Evolutionary conservation across 805 yeast genomes (phyloP).

Genomic region (Schizosaccharomyces octosporus): DNA sequence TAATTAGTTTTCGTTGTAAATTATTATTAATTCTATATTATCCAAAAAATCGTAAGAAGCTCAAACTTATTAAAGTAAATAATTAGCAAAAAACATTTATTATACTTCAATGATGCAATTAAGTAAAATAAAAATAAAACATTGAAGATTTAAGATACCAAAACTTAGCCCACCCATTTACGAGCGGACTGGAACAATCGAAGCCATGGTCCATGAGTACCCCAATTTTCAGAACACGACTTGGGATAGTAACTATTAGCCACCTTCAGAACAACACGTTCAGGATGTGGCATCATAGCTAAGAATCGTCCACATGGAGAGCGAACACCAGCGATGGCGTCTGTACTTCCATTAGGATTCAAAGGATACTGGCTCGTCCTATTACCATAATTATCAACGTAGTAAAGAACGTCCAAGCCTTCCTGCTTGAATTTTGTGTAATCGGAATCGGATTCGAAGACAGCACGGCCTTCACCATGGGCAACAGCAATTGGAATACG

Average conservation of each 20-base stretch:
- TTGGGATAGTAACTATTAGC: constrained; percentile 79
- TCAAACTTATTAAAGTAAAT: too few relatives aligned
- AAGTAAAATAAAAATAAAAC: too few relatives aligned
- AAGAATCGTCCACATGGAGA: constrained; percentile 83
- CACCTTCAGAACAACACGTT: constrained; percentile 70
- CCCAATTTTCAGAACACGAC: constrained; percentile 33
- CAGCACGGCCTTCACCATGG: constrained; percentile 92
- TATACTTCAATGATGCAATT: too few relatives aligned
- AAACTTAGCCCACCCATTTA: constrained; percentile 43
- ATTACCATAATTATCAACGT: constrained; percentile 75
- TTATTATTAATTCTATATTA: too few relatives aligned
- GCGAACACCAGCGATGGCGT: constrained; percentile 77
- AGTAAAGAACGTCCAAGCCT: constrained; percentile 41
- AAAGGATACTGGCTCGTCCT: constrained; percentile 64
- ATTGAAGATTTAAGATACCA: too few relatives aligned
- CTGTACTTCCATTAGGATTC: constrained; percentile 91
- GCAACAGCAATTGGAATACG: constrained; percentile 91
- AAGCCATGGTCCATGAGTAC: constrained; percentile 84
- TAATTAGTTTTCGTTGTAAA: too few relatives aligned
- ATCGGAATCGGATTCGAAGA: constrained; percentile 27
- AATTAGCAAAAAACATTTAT: too few relatives aligned
- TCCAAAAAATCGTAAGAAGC: too few relatives aligned
- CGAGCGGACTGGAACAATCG: constrained; percentile 79
- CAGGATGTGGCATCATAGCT: constrained; percentile 99
- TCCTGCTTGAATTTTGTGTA: constrained; percentile 24